These are phyloP conservation scores for Roridomyces roridus DNA, from an alignment of 768 basidiomycete genomes.

Conservation along the genomic window DNA sequence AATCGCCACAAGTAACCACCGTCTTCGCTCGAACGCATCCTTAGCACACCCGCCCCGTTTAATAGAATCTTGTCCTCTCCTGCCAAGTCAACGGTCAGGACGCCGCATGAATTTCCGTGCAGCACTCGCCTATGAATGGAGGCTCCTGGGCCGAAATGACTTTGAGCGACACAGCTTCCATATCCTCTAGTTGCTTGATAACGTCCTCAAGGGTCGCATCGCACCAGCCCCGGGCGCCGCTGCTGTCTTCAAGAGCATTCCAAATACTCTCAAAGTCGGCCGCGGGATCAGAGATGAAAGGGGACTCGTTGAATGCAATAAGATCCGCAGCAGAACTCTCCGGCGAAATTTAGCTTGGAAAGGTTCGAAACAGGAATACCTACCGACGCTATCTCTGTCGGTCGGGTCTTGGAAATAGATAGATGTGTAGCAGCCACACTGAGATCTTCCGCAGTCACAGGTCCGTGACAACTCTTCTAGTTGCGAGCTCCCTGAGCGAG, in stretches of 20 bases:
- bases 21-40: constrained; percentile 69
- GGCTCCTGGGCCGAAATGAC: constrained; percentile 59
- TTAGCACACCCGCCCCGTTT: constrained; percentile 48
- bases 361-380: neutral
- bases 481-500: constrained; percentile 39
- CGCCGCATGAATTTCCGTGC: constrained; percentile 14
- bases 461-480: constrained; percentile 31
- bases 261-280: constrained; percentile 63
- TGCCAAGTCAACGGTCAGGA: constrained; percentile 32
- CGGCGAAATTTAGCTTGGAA: neutral
- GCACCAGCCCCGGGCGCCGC: constrained; percentile 72
- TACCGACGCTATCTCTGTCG: constrained; percentile 4
- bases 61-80: constrained; percentile 73
- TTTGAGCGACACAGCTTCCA: constrained; percentile 44
- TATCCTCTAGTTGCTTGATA: constrained; percentile 57
- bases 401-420: neutral
- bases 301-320: constrained; percentile 72
- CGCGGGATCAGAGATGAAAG: constrained; percentile 59
- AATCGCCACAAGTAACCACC: constrained; percentile 77
- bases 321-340: constrained; percentile 51
- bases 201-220: constrained; percentile 59
- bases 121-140: constrained; percentile 64
- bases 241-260: constrained; percentile 52
- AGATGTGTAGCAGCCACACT: constrained; percentile 41
- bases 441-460: constrained; percentile 51